Base-by-base conservation (phyloP, 1,284 basidiomycete species). In the Ustilago loliicola region DNA sequence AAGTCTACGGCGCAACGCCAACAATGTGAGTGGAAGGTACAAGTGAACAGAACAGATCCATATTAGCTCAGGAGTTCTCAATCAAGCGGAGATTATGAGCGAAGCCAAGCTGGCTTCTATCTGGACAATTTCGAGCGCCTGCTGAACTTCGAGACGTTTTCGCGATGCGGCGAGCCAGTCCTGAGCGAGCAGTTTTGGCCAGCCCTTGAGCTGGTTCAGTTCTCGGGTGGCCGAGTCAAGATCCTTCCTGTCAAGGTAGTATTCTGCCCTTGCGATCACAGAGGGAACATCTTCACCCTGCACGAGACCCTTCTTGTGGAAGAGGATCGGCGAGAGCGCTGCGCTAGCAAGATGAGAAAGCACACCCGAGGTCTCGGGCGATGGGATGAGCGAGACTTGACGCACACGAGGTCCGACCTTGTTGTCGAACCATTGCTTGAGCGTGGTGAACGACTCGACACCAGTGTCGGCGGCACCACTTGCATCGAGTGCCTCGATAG, bases 151-250 rank as follows among this genome's bases (percentile, higher is more conserved):
- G 80, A 99, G 88, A 85, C 95, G 90, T 85, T 91, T 90, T 80
- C 97, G 89, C 21, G 95, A 95, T 80, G 95, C 95, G 75, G 92
- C 91, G 66, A 99, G 88, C 96, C 97, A 99, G 87, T 99, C 97
- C 48, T 89, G 88, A 63, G 96, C 89, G 63, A 99, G 87, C 62
- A 91, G 88, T 86, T 92, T 94, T 2, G 96, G 93, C 83, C 94
- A 93, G 0, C 96, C 87, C 72, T 81, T 69, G 70, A 99, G 88
- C 87, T 94, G 92, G 87, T 99, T 99, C 51, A 98, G 88, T 88
- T 98, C 95, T 64, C 96, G 89, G 38, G 95, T 89, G 15, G 97
- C 96, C 73, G 90, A 91, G 82, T 98, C 96, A 77, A 99, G 88
- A 85, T 98, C 94, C 89, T 96, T 95, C 88, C 95, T 93, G 73